These are phyloP conservation scores for Neurospora africana DNA, from an alignment of 495 filamentous ascomycete species.

Conservation along the genomic window DNA sequence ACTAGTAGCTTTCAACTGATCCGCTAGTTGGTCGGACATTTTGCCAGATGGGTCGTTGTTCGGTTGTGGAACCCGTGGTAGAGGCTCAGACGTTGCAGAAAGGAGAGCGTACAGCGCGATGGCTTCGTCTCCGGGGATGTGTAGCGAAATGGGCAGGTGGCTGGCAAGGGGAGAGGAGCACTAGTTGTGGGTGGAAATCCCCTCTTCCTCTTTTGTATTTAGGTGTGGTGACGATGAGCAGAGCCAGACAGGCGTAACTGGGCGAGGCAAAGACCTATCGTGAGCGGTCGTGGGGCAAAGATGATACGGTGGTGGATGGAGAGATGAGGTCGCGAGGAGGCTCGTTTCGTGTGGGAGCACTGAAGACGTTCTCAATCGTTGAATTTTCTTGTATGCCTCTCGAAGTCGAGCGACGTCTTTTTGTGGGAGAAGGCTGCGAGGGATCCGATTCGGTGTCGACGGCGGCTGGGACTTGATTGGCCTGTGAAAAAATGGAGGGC, in stretches of 20 bases:
- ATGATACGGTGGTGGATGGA: neutral
- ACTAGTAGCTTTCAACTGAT: conserved; percentile 60
- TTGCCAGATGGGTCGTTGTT: conserved; percentile 1
- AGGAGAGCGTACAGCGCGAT: neutral
- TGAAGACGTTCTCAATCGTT: neutral
- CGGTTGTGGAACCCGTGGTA: neutral
- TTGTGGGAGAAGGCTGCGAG: neutral
- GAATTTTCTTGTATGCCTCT: neutral
- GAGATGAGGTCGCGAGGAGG: neutral
- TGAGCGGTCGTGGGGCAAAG: neutral
- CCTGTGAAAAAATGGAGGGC: neutral
- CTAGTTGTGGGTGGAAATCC: neutral
- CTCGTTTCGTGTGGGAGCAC: neutral
- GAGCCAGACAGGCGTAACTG: neutral
- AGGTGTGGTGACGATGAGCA: neutral
- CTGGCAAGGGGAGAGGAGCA: neutral
- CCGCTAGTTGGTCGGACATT: conserved; percentile 47
- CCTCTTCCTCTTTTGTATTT: neutral
- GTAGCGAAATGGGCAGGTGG: neutral
- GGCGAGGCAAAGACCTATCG: neutral
- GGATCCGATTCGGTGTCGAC: neutral
- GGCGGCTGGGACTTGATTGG: neutral
- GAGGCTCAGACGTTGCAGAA: neutral
- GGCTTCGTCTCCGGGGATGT: neutral
- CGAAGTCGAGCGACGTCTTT: neutral